These are phyloP conservation scores for Malus hybrid DNA, from an alignment of 331 rosid species.

Conservation along the genomic window DNA sequence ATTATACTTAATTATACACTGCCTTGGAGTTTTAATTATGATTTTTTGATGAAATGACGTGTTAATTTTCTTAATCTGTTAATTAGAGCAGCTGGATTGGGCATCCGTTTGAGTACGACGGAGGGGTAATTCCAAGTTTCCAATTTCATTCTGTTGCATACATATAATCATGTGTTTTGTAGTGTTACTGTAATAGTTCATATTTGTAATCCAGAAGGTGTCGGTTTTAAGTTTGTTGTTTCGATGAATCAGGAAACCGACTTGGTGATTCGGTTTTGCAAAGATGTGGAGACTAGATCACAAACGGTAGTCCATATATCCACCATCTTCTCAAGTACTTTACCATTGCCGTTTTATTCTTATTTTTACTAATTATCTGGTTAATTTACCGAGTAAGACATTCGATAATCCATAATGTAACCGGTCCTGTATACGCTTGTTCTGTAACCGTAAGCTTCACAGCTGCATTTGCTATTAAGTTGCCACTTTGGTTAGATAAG, in stretches of 20 bases:
- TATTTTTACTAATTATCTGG: not conserved
- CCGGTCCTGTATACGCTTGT: not conserved
- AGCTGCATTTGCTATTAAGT: not conserved
- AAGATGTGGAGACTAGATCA: conserved; percentile 88
- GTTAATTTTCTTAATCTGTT: conserved; percentile 40
- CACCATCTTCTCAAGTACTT: conserved; percentile 21
- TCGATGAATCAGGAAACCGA: conserved; percentile 54
- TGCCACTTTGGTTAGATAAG: not conserved
- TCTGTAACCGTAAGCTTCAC: not conserved
- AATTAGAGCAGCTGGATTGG: conserved; percentile 79
- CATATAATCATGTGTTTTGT: not conserved
- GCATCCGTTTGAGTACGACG: conserved; percentile 55
- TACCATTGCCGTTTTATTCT: not conserved
- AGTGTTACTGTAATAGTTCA: not conserved
- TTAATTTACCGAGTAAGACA: no score
- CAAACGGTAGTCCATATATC: conserved; percentile 55
- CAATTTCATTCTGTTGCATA: not conserved
- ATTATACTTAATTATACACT: not conserved
- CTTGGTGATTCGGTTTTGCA: conserved; percentile 74
- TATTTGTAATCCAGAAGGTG: not conserved
- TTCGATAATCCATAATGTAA: not conserved
- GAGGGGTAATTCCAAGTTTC: conserved; percentile 51
- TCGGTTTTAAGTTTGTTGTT: conserved; percentile 1
- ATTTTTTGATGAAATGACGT: not conserved
- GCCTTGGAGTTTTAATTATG: not conserved